Base-by-base conservation (phyloP, 495 filamentous ascomycete genomes). In the Neurospora sp. region DNA sequence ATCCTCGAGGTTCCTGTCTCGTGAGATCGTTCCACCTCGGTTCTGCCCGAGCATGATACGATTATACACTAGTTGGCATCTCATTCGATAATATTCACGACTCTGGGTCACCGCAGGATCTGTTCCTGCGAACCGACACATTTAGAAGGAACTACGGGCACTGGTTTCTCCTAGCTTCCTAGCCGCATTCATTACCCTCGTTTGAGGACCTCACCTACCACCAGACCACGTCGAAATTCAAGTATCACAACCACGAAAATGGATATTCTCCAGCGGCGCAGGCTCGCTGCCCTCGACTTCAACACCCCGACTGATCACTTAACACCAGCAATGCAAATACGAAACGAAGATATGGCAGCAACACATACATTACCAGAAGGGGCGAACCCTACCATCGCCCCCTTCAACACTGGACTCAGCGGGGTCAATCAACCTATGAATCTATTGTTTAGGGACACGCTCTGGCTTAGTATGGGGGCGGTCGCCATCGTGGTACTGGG, bases 381-480 rank as follows among this genome's bases (percentile, higher is more conserved):
- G 37, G 74, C 44, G 44, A 79, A 74, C 62, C 75, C 79, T 2
- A 85, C 84, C 40, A 85, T 89, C 31, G 81, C 82, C 6, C 83
- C 84, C 9, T 89, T 82, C 77, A 78, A 81, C 70, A 85, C 83
- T 0, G 82, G 79, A 16, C 79, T 89, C 37, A 85, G 84, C 46
- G 87, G 87, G 16, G 86, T 89, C 72, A 84, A 88, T 72, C 84
- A 86, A 73, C 39, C 79, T 1, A 76, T 81, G 62, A 86, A 89
- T 79, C 76, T 84, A 48, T 70, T 86, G 1, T 86, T 87, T 71
- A 84, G 78, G 70, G 77, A 86, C 40, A 75, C 81, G 16, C 70
- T 88, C 2, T 88, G 86, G 86, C 85, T 81, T 83, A 85, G 77
- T 71, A 73, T 88, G 71, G 86, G 86, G 11, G 79, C 80, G 70